Conservation (phyloP, 208 protist genomes). For the Crithidia expoeki region DNA sequence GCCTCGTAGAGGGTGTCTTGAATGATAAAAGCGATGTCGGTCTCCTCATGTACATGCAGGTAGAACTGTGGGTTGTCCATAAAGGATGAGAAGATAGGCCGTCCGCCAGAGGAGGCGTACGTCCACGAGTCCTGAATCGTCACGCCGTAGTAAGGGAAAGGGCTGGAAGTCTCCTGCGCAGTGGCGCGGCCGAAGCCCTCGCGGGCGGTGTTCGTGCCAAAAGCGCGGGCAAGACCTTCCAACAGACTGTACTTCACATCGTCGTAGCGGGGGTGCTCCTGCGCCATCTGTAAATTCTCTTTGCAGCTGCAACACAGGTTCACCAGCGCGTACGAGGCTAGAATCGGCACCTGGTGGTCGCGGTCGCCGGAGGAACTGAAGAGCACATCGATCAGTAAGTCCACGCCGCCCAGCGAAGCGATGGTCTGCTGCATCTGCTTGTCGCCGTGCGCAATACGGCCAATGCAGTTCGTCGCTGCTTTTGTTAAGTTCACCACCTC, state of each 20-base stretch:
- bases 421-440: constrained; percentile 75
- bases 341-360: constrained; percentile 90
- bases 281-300: constrained; percentile 74
- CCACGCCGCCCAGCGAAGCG: constrained; percentile 78
- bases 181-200: constrained; percentile 86
- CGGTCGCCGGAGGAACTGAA: constrained; percentile 83
- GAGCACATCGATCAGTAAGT: constrained; percentile 86
- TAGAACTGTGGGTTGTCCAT: constrained; percentile 94
- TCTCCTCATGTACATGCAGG: constrained; percentile 64
- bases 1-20: constrained; percentile 89
- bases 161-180: constrained; percentile 67
- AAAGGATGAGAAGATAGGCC: constrained; percentile 89
- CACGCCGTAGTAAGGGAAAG: constrained; percentile 91
- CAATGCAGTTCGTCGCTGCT: constrained; percentile 87
- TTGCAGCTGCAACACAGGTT: constrained; percentile 89
- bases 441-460: constrained; percentile 87
- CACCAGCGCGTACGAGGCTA: constrained; percentile 90
- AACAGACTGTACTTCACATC: constrained; percentile 90
- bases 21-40: constrained; percentile 88
- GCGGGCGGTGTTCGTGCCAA: constrained; percentile 81
- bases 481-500: constrained; percentile 91
- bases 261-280: constrained; percentile 72
- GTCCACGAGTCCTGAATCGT: constrained; percentile 85
- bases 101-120: constrained; percentile 72
- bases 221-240: constrained; percentile 87